These are phyloP conservation scores for Coffea humblotiana DNA, from an alignment of 305 asterid species.

Conservation along the genomic window DNA sequence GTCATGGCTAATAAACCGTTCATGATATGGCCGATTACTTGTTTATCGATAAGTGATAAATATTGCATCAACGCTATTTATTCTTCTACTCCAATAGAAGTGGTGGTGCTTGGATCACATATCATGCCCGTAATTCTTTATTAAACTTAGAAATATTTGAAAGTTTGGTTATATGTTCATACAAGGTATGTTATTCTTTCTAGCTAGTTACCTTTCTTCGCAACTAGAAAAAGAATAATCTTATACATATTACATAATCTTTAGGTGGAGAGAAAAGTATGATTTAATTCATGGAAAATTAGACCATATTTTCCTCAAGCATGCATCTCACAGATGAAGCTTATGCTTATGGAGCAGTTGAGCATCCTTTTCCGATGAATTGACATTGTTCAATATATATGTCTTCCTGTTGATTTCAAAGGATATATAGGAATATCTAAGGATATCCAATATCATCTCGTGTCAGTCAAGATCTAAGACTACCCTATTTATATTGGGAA, in stretches of 20 bases:
- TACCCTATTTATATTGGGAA: too few relatives aligned
- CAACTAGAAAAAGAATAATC: neutral
- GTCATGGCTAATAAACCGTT: too few relatives aligned
- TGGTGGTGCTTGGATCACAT: neutral
- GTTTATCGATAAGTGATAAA: too few relatives aligned
- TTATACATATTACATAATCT: slow-evolving; percentile 23
- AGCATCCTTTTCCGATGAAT: slow-evolving; percentile 86
- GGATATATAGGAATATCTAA: neutral
- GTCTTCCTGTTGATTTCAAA: slow-evolving; percentile 14
- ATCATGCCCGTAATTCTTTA: neutral
- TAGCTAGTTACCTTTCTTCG: neutral
- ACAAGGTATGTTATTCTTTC: neutral
- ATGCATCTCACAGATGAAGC: slow-evolving; percentile 85
- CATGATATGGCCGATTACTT: too few relatives aligned
- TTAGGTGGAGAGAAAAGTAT: slow-evolving; percentile 90
- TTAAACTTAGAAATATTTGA: neutral
- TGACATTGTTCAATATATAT: slow-evolving; percentile 97
- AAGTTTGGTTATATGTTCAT: neutral
- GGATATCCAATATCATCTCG: slow-evolving; percentile 17
- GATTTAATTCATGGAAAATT: slow-evolving; percentile 82
- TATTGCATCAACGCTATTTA: too few relatives aligned
- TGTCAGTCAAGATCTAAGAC: neutral
- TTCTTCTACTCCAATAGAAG: neutral
- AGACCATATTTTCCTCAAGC: slow-evolving; percentile 54
- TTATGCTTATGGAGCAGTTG: slow-evolving; percentile 84